These are phyloP conservation scores for Cercospora sp. DNA, from an alignment of 2,329 filamentous ascomycete species.

Conservation along the genomic window DNA sequence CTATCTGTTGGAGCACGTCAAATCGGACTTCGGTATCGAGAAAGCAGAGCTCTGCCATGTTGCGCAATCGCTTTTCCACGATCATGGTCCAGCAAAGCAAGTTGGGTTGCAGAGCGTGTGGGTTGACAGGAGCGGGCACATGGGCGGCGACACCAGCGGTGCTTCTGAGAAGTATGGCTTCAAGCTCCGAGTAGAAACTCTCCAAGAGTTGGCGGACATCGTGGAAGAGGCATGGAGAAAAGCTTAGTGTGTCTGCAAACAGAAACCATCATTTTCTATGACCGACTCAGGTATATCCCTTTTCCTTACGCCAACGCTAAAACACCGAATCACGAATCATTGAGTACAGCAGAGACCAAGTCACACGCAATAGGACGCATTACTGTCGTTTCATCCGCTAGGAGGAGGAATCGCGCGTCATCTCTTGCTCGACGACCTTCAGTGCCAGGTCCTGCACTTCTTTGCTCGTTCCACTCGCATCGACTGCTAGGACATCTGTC, in stretches of 20 bases:
- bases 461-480: slow-evolving; percentile 45
- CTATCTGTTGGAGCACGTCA: slow-evolving; percentile 59
- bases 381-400: background rate
- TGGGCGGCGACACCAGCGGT: slow-evolving; percentile 48
- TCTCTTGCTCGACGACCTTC: slow-evolving; percentile 42
- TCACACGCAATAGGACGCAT: background rate
- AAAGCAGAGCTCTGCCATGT: slow-evolving; percentile 64
- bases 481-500: slow-evolving; percentile 47
- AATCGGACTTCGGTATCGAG: slow-evolving; percentile 57
- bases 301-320: slow-evolving; percentile 10
- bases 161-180: slow-evolving; percentile 50
- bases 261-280: background rate
- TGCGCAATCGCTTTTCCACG: slow-evolving; percentile 66
- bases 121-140: slow-evolving; percentile 41
- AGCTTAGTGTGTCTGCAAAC: background rate
- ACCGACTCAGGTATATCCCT: slow-evolving; percentile 14
- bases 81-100: slow-evolving; percentile 65
- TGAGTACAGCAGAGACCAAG: background rate
- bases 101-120: slow-evolving; percentile 63
- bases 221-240: slow-evolving; percentile 46
- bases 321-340: background rate
- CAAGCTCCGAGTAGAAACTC: slow-evolving; percentile 60
- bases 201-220: slow-evolving; percentile 62
- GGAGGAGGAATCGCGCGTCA: slow-evolving; percentile 27
- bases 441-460: slow-evolving; percentile 46